Conservation (phyloP, 148 eudicot genomes). For the Amaranthus cruentus region DNA sequence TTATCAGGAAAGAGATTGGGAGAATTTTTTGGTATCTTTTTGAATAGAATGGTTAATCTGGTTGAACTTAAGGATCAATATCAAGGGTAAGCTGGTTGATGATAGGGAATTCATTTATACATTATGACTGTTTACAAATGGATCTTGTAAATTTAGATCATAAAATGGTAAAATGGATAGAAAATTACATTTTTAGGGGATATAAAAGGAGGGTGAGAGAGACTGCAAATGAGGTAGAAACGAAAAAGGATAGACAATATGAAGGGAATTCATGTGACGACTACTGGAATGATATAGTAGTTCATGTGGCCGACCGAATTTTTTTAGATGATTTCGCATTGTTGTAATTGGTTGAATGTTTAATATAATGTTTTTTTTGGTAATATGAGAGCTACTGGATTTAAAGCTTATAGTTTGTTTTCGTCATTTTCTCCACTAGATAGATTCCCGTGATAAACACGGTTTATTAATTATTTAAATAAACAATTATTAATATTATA, state of each 20-base stretch:
- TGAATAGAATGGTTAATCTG: not conserved
- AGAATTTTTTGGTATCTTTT: not conserved
- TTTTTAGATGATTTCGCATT: not conserved
- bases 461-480: no score
- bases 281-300: no score
- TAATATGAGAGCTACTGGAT: not conserved
- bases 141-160: not conserved
- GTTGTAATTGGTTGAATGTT: conserved; percentile 4
- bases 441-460: no score
- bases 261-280: no score
- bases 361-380: not conserved
- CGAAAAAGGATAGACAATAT: no score
- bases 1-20: not conserved
- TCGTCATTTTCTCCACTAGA: no score
- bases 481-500: no score
- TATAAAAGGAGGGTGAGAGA: no score
- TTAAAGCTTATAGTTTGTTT: not conserved
- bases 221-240: no score
- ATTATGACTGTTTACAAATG: not conserved
- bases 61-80: not conserved
- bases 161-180: no score
- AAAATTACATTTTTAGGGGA: no score
- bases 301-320: no score
- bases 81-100: not conserved
- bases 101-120: not conserved